Percentiles rank a stretch among this genome's conserved stretches.
Conservation (phyloP, 805 yeast genomes). For the Wickerhamiella cacticola region DNA sequence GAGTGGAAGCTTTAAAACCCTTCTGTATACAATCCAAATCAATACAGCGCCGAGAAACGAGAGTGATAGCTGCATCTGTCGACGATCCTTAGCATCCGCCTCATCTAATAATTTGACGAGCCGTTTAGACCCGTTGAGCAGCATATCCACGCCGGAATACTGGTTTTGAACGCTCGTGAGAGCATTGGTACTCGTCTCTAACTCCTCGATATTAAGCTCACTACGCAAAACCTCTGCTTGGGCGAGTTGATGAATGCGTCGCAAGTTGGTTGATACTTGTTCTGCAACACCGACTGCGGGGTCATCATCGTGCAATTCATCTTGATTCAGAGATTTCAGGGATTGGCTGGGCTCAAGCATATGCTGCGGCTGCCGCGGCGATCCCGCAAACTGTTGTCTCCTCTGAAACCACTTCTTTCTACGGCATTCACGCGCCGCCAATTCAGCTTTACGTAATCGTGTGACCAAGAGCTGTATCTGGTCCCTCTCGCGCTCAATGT, state of each 20-base stretch:
- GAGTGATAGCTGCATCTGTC: conserved; percentile 29
- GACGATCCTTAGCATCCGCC: conserved; percentile 32
- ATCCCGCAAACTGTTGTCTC: conserved; percentile 1
- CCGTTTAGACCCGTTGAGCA: conserved; percentile 29
- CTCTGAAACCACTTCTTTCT: conserved; percentile 1
- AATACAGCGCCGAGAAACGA: conserved; percentile 30
- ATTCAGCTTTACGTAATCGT: conserved; percentile 9
- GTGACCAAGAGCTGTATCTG: not conserved
- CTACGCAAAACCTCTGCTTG: conserved; percentile 31
- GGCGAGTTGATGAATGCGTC: conserved; percentile 29
- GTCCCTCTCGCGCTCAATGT: conserved; percentile 1
- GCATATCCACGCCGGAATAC: conserved; percentile 30
- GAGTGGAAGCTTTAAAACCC: conserved; percentile 30
- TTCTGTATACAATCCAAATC: conserved; percentile 31
- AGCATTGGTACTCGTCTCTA: conserved; percentile 29
- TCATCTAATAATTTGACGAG: conserved; percentile 31
- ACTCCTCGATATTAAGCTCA: conserved; percentile 29
- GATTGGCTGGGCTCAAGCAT: not conserved
- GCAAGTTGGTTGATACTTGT: conserved; percentile 25
- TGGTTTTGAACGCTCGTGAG: conserved; percentile 27
- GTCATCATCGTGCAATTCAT: not conserved
- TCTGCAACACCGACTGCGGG: conserved; percentile 20
- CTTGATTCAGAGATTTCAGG: too few species aligned
- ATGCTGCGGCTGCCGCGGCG: not conserved
- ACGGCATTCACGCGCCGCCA: not conserved